Base-by-base conservation (phyloP, 495 filamentous ascomycete species). In the Aspergillus sclerotiicarbonarius region DNA sequence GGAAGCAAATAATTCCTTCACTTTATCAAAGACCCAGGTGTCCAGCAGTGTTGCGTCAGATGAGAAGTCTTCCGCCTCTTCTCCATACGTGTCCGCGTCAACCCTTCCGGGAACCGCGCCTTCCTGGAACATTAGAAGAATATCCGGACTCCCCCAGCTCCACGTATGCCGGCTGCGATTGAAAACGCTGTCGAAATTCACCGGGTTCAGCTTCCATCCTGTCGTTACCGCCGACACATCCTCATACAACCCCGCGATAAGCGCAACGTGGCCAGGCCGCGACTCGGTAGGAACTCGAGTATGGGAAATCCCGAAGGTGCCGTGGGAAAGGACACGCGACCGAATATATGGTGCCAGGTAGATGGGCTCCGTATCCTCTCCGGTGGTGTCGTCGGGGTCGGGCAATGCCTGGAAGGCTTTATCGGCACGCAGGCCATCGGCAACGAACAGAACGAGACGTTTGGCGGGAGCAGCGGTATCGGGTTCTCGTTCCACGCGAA, bases 111-210 rank as follows among this genome's bases (percentile, higher is more conserved):
- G 89, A n/a, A 88, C 85, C 8, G 94, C 95, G 1, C 95, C 95
- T 60, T 93, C 84, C 67, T 95, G 84, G 67, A 99, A 99, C 95
- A 99, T 99, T 10, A 86, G 90, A 51, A 98, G 75, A 65, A 99
- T 99, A 76, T 99, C 95, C 12, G 93, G 93, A 65, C 93, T 97
- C 8, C 95, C 94, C 95, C 95, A 99, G 70, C 91, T 93, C 95
- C 95, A 99, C 4, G 95, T 98, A 74, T 98, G 95, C 30, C 89
- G 77, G 67, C 92, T 97, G 56, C 89, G 86, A 67, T 99, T 99
- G 82, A 99, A 99, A 9, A 99, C 89, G 63, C 92, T 96, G 76
- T 99, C 95, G 66, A 99, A 99, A 68, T 97, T 90, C 60, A 99
- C 95, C 0, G 95, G 94, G 68, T 99, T 99, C 65, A 97, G 73